Evolutionary conservation across 2,329 filamentous ascomycete genomes (phyloP).

Genomic region (Aspergillus pseudonomiae): DNA sequence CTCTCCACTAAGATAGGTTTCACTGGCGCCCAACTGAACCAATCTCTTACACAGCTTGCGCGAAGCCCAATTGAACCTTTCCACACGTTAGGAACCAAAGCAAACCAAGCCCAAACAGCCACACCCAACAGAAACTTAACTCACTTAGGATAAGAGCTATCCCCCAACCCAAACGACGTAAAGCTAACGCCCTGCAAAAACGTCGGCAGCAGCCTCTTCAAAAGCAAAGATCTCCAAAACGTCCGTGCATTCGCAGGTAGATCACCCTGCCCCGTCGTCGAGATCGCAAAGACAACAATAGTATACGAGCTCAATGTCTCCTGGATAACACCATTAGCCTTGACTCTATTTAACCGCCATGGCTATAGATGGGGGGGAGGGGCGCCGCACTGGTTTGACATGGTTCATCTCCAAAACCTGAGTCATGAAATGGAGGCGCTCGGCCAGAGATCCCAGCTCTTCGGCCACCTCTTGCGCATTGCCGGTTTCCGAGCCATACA

Average conservation of each 20-base stretch:
- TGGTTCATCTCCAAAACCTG: slow-evolving; percentile 76
- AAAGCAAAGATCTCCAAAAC: slow-evolving; percentile 84
- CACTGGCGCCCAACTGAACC: slow-evolving; percentile 76
- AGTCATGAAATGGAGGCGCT: slow-evolving; percentile 78
- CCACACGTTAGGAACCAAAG: slow-evolving; percentile 6
- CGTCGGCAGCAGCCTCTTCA: slow-evolving; percentile 72
- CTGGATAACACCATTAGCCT: slow-evolving; percentile 24
- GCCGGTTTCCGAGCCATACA: slow-evolving; percentile 94
- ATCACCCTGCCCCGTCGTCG: slow-evolving; percentile 94
- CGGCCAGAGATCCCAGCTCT: slow-evolving; percentile 73
- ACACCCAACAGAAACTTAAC: slow-evolving; percentile 22
- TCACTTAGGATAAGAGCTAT: slow-evolving; percentile 91
- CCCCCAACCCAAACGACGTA: slow-evolving; percentile 86
- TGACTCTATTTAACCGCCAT: not conserved
- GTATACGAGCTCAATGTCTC: slow-evolving; percentile 39
- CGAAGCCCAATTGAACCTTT: slow-evolving; percentile 88
- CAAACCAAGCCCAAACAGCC: too few relatives aligned
- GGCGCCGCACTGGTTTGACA: slow-evolving; percentile 69
- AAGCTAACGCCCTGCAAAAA: slow-evolving; percentile 73
- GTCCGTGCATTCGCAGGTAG: slow-evolving; percentile 78
- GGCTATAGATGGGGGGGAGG: slow-evolving; percentile 17
- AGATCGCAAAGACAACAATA: slow-evolving; percentile 71
- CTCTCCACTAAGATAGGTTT: slow-evolving; percentile 78
- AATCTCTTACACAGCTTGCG: slow-evolving; percentile 85
- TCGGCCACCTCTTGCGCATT: slow-evolving; percentile 90